Conservation (phyloP, 1,284 basidiomycete genomes). For the Malassezia brasiliensis region DNA sequence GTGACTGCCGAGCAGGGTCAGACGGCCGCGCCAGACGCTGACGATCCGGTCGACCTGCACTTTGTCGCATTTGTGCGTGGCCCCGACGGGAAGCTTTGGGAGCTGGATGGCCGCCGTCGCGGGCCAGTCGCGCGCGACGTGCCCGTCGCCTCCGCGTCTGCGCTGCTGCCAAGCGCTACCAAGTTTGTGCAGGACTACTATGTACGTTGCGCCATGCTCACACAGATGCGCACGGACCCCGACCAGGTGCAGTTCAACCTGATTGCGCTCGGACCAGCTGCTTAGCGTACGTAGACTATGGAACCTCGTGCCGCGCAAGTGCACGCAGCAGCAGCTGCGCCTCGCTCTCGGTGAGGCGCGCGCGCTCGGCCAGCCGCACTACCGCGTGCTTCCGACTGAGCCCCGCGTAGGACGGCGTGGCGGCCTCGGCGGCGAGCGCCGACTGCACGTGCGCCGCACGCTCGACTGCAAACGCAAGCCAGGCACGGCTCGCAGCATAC, state of each 20-base stretch:
- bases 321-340: conserved; percentile 2
- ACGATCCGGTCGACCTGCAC: conserved; percentile 42
- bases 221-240: conserved; percentile 35
- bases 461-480: conserved; percentile 5
- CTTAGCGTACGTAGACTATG: neutral
- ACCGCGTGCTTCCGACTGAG: neutral
- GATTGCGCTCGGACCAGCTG: conserved; percentile 29
- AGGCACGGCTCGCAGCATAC: neutral
- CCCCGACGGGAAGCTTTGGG: conserved; percentile 27
- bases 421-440: neutral
- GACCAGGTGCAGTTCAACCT: conserved; percentile 41
- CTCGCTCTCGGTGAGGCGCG: neutral
- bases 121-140: conserved; percentile 34
- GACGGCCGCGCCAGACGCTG: conserved; percentile 35
- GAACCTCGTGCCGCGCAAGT: neutral
- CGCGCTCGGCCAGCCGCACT: neutral
- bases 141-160: conserved; percentile 22
- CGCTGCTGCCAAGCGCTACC: conserved; percentile 23
- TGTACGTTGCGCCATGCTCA: conserved; percentile 17
- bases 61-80: conserved; percentile 46
- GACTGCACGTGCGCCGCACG: neutral
- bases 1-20: conserved; percentile 33
- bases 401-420: neutral
- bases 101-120: conserved; percentile 41
- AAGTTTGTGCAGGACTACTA: conserved; percentile 36